Conservation (phyloP, 2,329 filamentous ascomycete genomes). For the Aspergillus sp. region DNA sequence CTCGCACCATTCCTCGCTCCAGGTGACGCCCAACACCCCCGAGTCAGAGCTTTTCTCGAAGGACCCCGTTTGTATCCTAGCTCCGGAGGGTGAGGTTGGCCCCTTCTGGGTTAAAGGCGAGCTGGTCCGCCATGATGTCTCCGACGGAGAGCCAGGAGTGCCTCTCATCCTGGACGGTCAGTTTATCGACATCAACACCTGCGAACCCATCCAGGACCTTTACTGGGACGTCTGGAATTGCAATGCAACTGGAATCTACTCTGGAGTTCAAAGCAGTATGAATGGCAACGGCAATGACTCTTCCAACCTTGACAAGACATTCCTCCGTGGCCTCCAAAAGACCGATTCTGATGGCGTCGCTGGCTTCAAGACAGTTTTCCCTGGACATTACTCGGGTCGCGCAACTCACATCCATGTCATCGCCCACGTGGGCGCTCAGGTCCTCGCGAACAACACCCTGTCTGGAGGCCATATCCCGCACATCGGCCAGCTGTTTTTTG, state of each 20-base stretch:
- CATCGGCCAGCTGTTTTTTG: constrained; percentile 65
- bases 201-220: constrained; percentile 38
- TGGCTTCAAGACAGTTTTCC: constrained; percentile 45
- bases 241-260: constrained; percentile 34
- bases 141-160: constrained; percentile 37
- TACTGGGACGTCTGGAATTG: constrained; percentile 40
- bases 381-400: constrained; percentile 46
- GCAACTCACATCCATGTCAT: constrained; percentile 34
- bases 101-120: constrained; percentile 51
- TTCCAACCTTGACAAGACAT: constrained; percentile 41
- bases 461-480: constrained; percentile 55
- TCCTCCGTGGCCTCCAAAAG: constrained; percentile 47
- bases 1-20: neutral
- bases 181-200: constrained; percentile 42
- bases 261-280: constrained; percentile 23
- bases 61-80: constrained; percentile 44
- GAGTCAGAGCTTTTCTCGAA: neutral
- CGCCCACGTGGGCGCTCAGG: constrained; percentile 29
- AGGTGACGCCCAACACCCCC: neutral
- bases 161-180: constrained; percentile 38
- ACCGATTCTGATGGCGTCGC: constrained; percentile 46
- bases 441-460: constrained; percentile 39
- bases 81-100: constrained; percentile 49
- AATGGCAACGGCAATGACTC: constrained; percentile 31
- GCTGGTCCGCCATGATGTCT: constrained; percentile 38